phyloP scores from a whole-genome alignment of 768 basidiomycete genomes.

The Clathrus columnatus region DNA sequence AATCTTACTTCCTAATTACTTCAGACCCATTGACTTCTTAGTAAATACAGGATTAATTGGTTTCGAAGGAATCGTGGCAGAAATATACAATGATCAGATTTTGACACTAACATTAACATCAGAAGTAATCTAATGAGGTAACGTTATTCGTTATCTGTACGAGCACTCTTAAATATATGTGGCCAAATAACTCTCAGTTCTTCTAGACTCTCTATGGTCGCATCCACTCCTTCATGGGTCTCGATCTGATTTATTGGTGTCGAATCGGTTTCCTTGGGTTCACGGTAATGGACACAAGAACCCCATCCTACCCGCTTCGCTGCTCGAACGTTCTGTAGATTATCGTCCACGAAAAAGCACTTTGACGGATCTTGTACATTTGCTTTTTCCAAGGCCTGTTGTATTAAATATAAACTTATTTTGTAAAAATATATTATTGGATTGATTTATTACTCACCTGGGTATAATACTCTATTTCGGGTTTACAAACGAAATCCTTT shows the following conservation, averaged over 20 bases:
- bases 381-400: slow-evolving; percentile 59
- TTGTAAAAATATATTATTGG: neutral
- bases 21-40: slow-evolving; percentile 12
- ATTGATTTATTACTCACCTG: slow-evolving; percentile 32
- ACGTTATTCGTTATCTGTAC: neutral
- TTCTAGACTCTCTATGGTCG: slow-evolving; percentile 48
- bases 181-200: slow-evolving; percentile 66
- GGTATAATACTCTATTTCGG: slow-evolving; percentile 62
- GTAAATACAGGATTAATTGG: slow-evolving; percentile 46
- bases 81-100: slow-evolving; percentile 73
- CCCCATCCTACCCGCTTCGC: slow-evolving; percentile 64
- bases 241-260: slow-evolving; percentile 26
- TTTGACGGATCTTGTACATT: slow-evolving; percentile 53
- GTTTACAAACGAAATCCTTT: slow-evolving; percentile 69
- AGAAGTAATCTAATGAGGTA: neutral
- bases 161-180: slow-evolving; percentile 45
- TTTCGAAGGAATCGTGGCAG: slow-evolving; percentile 74
- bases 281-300: slow-evolving; percentile 67
- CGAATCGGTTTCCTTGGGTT: slow-evolving; percentile 36
- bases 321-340: slow-evolving; percentile 54
- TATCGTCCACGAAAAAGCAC: slow-evolving; percentile 79
- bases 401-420: slow-evolving; percentile 5
- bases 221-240: slow-evolving; percentile 36
- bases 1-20: neutral
- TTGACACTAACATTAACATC: slow-evolving; percentile 57